Base-by-base conservation (phyloP, 2,329 filamentous ascomycete genomes). In the Apiospora kogelbergensis region DNA sequence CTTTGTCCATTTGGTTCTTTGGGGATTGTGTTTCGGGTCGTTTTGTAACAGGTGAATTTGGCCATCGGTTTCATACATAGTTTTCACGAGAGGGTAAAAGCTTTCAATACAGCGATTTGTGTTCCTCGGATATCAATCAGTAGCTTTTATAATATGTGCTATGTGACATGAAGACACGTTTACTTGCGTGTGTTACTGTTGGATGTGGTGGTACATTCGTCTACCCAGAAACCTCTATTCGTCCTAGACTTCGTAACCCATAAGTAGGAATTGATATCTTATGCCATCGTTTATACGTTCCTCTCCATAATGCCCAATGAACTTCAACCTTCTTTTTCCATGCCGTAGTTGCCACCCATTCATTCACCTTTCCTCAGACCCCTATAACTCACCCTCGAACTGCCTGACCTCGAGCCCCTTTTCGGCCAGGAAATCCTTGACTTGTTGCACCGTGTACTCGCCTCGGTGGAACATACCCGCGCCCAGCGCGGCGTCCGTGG, bases 381-480 rank as follows among this genome's bases (percentile, higher is more conserved):
- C 73, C 71, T 72, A 81, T 75, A 85, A 70, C 9, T 83, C 84
- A 1, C 85, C 85, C 74, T 98, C 95, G 76, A 92, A 94, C 69
- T 90, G 88, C 71, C 96, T 87, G n/a, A 98, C 91, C 69, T 93
- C 80, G 69, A 97, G 84, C 0, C 93, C 93, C 76, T 90, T 88
- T 44, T 86, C 84, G 30, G 85, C 84, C 70, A 99, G 80, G 76
- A 93, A 88, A 70, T 97, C 91, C 82, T 99, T 99, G 64, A 99
- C 96, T 77, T 98, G 91, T 79, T 90, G 91, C 20, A 99, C 95
- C 0, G 95, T 97, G 81, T 95, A 99, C 83, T 99, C 95, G 45
- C 92, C 93, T 65, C 96, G 86, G 83, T 99, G 96, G 81, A 99
- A 99, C 91, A 99, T 99, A 67, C 96, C 96, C 10, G 96, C 96